Evolutionary conservation across 176 grass and related monocot species (phyloP).

Genomic region (Carex kokanica): DNA sequence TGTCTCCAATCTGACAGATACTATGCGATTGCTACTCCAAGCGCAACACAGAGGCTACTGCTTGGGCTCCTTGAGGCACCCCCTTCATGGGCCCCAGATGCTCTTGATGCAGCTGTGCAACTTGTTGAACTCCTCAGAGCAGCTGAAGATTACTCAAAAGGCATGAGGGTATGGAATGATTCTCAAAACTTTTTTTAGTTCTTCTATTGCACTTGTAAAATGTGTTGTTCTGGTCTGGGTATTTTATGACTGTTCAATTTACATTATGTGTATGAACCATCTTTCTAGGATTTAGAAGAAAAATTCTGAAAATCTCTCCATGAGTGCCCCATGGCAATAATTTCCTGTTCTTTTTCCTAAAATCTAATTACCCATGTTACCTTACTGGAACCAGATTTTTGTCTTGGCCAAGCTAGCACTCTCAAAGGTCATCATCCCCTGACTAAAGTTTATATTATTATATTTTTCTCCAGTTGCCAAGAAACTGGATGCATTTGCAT

Average conservation of each 20-base stretch:
- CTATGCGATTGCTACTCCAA: conserved; percentile 97
- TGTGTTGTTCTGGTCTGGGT: not conserved
- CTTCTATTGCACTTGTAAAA: not conserved
- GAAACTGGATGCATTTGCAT: conserved; percentile 98
- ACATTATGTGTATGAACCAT: not conserved
- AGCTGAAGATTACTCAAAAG: conserved; percentile 89
- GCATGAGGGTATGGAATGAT: conserved; percentile 66
- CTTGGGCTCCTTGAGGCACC: conserved; percentile 98
- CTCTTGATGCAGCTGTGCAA: conserved; percentile 97
- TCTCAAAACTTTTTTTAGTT: not conserved
- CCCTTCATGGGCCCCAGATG: conserved; percentile 99
- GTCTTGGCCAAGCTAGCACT: conserved; percentile 6
- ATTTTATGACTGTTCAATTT: conserved; percentile 1
- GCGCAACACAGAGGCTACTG: conserved; percentile 88
- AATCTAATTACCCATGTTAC: not conserved
- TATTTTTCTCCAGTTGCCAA: conserved; percentile 64
- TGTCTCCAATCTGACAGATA: conserved; percentile 53
- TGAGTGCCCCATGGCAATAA: not conserved
- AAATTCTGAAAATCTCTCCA: conserved; percentile 6
- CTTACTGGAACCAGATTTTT: conserved; percentile 14
- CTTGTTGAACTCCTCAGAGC: conserved; percentile 99
- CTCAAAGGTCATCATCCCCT: conserved; percentile 4
- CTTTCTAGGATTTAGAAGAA: not conserved
- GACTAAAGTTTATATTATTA: conserved; percentile 22
- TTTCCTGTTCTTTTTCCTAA: not conserved